phyloP scores from a whole-genome alignment of 2,329 filamentous ascomycete species.

The Epichloe uncinata region DNA sequence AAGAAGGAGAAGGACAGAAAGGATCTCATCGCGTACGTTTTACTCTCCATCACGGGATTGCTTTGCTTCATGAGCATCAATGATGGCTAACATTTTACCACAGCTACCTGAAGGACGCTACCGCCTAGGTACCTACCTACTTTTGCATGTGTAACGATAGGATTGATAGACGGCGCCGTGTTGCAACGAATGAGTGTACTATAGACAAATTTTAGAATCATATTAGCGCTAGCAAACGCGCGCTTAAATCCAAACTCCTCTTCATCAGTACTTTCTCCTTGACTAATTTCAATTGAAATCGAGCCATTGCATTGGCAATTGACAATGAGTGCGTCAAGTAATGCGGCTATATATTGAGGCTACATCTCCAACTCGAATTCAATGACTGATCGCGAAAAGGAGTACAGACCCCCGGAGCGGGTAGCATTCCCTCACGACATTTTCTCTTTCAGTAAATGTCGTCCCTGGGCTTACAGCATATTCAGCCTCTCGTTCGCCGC shows the following conservation, averaged over 20 bases:
- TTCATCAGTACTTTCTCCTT: slow-evolving; percentile 7
- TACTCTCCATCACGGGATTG: not conserved
- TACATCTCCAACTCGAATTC: no score
- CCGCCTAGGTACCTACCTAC: slow-evolving; percentile 39
- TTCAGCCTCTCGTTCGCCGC: no score
- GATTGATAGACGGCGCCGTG: slow-evolving; percentile 23
- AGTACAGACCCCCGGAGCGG: no score
- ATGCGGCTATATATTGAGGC: no score
- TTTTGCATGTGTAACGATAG: slow-evolving; percentile 20
- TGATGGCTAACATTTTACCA: slow-evolving; percentile 14
- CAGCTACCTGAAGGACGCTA: slow-evolving; percentile 57
- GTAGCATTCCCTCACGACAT: no score
- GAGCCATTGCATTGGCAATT: no score
- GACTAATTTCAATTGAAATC: no score
- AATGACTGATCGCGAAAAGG: no score
- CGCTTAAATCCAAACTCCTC: slow-evolving; percentile 24
- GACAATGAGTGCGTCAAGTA: no score
- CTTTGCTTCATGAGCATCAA: not conserved
- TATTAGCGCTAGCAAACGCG: slow-evolving; percentile 13
- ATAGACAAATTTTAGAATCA: slow-evolving; percentile 23
- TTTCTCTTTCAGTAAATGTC: no score
- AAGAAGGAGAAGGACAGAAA: slow-evolving; percentile 99
- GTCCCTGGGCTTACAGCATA: no score
- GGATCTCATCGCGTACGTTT: slow-evolving; percentile 86
- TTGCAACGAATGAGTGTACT: slow-evolving; percentile 20